Evolutionary conservation across 805 yeast species (phyloP).

Genomic region (Jamesozyma hellenica): DNA sequence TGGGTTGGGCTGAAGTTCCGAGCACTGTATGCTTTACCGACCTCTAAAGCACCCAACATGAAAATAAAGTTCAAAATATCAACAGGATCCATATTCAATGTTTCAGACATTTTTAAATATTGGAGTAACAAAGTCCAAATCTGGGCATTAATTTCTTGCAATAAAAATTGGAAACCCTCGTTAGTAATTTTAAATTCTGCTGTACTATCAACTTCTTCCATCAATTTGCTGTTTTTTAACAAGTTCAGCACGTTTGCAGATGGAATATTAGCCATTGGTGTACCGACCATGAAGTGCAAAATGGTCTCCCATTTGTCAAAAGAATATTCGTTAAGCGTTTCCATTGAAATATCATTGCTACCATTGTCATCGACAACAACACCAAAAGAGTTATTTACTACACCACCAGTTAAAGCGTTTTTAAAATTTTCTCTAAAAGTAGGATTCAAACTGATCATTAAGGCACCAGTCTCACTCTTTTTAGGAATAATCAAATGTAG

Average conservation of each 20-base stretch:
- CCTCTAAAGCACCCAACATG: constrained; percentile 83
- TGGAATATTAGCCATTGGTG: constrained; percentile 60
- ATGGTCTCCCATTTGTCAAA: constrained; percentile 89
- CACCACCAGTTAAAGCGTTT: constrained; percentile 77
- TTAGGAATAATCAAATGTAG: constrained; percentile 54
- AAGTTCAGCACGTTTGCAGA: constrained; percentile 73
- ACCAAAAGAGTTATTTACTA: constrained; percentile 64
- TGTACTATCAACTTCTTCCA: constrained; percentile 50
- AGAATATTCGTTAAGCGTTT: constrained; percentile 69
- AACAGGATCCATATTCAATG: constrained; percentile 85
- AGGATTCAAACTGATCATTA: constrained; percentile 45
- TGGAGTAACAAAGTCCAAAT: constrained; percentile 87
- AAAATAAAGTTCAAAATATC: constrained; percentile 90
- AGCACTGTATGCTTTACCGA: constrained; percentile 77
- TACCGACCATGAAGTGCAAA: constrained; percentile 95
- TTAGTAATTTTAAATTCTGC: constrained; percentile 63
- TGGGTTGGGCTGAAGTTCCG: constrained; percentile 70
- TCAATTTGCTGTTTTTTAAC: constrained; percentile 69
- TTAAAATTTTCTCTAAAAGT: constrained; percentile 67
- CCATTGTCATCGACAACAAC: constrained; percentile 49
- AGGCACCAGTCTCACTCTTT: constrained; percentile 15
- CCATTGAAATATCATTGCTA: constrained; percentile 17
- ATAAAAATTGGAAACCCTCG: constrained; percentile 83
- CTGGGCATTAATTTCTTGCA: constrained; percentile 89
- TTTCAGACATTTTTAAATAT: constrained; percentile 75